These are phyloP conservation scores for Boletus subluridellus DNA, from an alignment of 1,284 basidiomycete species.

Conservation along the genomic window DNA sequence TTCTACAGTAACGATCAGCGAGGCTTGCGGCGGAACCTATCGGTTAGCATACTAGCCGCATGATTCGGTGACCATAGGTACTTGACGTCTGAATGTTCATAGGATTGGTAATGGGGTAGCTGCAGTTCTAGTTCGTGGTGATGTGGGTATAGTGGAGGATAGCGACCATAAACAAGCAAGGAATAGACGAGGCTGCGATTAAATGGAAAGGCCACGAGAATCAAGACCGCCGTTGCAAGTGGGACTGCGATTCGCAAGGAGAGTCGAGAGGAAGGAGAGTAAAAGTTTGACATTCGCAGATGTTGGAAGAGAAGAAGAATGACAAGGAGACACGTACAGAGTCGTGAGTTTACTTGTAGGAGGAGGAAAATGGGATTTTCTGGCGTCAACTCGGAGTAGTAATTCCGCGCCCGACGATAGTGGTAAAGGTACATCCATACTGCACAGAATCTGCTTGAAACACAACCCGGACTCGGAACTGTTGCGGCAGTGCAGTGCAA, in stretches of 20 bases:
- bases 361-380: background rate
- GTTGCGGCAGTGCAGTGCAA: background rate
- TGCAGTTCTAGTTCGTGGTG: background rate
- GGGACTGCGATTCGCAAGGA: background rate
- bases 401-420: background rate
- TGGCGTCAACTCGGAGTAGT: background rate
- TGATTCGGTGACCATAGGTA: background rate
- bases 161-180: background rate
- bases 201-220: background rate
- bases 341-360: background rate
- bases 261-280: background rate
- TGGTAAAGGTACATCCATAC: background rate
- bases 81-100: background rate
- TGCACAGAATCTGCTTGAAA: background rate
- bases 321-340: background rate
- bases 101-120: background rate
- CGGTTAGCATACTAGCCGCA: background rate
- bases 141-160: background rate
- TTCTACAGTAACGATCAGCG: background rate
- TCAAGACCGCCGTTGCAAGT: background rate
- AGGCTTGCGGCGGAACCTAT: background rate
- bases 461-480: too few species aligned
- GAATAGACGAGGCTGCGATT: background rate
- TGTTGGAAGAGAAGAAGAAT: background rate
- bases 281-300: background rate